Base-by-base conservation (phyloP, 129 eudicot species). In the Artemisia tridentata region DNA sequence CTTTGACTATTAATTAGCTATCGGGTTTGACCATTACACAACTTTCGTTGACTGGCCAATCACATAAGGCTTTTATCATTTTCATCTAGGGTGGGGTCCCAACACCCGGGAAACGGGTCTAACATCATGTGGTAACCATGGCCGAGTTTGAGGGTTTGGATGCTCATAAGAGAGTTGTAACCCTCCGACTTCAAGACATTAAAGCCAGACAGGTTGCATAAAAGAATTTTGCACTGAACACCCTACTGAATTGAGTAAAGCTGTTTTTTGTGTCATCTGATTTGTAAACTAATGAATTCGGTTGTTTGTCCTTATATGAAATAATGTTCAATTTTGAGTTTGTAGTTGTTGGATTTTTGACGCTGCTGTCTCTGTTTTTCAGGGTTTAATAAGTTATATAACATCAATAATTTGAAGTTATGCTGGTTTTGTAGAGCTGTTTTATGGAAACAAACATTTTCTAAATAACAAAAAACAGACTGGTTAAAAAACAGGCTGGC, bases 121-220 rank as follows among this genome's bases (percentile, higher is more conserved):
- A n/a, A n/a, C n/a, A n/a, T n/a, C n/a, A 85, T 50, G 99, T 95
- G 72, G 96, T 84, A 48, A 81, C 81, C 66, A 95, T 95, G 99
- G 99, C 99, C 45, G 89, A 86, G 65, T 89, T 90, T 15, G 97
- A 95, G 71, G 99, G 99, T 6, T 79, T 95, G 53, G 99, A 95
- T 50, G 99, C 99, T 66, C 97, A 95, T 79, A 87, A 86, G 75
- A 78, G 99, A 78, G 99, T 96, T 21, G 99, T 95, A 19, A 95
- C 96, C 25, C 88, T 95, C 23, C 78, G 99, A 61, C 87, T 95
- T 17, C 83, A 86, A 74, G 97, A 95, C 78, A 88, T 95, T 16
- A 86, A 89, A 80, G 96, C 89, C 10, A 79, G 63, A 57, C 86
- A 79, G 72, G 74, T 51, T 29, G 72, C 31, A 4, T 78, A 61